phyloP scores from a whole-genome alignment of 2,329 filamentous ascomycete species.

The Rhexocercosporidium sp. region DNA sequence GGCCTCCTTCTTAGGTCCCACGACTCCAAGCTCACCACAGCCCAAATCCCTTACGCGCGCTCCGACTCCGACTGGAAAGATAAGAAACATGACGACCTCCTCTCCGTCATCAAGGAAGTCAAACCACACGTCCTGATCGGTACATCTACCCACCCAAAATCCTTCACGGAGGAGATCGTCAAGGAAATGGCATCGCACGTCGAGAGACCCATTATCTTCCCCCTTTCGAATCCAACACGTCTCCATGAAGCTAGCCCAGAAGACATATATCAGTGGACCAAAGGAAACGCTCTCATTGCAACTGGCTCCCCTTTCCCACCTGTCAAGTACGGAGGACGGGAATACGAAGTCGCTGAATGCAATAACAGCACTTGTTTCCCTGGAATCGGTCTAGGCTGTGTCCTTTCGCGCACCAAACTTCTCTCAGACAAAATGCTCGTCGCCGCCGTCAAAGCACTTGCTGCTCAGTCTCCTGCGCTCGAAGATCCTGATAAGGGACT shows the following conservation, averaged over 20 bases:
- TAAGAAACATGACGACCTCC: constrained; percentile 61
- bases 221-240: constrained; percentile 83
- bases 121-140: constrained; percentile 84
- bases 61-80: constrained; percentile 66
- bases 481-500: constrained; percentile 67
- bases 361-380: constrained; percentile 90
- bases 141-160: constrained; percentile 77
- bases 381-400: constrained; percentile 79
- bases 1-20: constrained; percentile 73
- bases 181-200: constrained; percentile 77
- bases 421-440: constrained; percentile 83
- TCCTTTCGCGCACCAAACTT: constrained; percentile 70
- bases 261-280: constrained; percentile 79
- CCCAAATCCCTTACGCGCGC: constrained; percentile 71
- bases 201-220: constrained; percentile 77
- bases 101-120: constrained; percentile 70
- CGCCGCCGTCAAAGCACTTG: constrained; percentile 76
- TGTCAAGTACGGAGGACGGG: constrained; percentile 61
- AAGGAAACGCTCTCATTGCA: constrained; percentile 77
- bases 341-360: constrained; percentile 72
- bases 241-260: constrained; percentile 82
- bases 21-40: constrained; percentile 64
- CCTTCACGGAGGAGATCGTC: constrained; percentile 77
- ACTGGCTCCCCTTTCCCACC: constrained; percentile 84
- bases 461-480: constrained; percentile 72